Conservation (phyloP, 2,329 filamentous ascomycete species). For the Hymenoscyphus infarciens region DNA sequence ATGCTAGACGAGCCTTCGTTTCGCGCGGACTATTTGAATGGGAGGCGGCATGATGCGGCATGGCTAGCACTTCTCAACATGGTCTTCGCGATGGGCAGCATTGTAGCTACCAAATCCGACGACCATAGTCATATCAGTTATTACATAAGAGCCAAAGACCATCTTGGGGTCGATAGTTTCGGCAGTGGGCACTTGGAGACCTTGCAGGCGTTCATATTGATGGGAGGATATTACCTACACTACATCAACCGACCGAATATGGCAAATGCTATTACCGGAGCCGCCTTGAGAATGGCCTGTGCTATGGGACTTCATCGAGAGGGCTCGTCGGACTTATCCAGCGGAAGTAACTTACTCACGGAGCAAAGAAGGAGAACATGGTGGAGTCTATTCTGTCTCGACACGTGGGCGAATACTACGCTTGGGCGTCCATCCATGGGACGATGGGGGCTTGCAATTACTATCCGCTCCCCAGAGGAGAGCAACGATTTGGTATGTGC, state of each 20-base stretch:
- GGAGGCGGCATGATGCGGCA: constrained; percentile 60
- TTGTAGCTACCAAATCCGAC: constrained; percentile 57
- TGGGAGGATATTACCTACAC: constrained; percentile 74
- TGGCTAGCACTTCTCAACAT: constrained; percentile 74
- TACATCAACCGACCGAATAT: constrained; percentile 76
- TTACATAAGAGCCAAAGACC: constrained; percentile 64
- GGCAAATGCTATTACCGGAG: constrained; percentile 69
- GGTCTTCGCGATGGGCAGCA: constrained; percentile 71
- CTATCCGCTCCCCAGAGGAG: constrained; percentile 57
- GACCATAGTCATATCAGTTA: constrained; percentile 67
- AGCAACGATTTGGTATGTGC: constrained; percentile 30
- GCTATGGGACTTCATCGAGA: constrained; percentile 70
- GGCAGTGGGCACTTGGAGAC: constrained; percentile 70
- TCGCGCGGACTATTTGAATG: constrained; percentile 60
- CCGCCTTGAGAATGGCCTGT: constrained; percentile 70
- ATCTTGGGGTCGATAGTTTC: constrained; percentile 63
- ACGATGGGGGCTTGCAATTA: constrained; percentile 64
- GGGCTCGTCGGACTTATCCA: constrained; percentile 37
- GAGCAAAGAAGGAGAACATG: constrained; percentile 66
- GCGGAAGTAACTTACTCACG: constrained; percentile 39
- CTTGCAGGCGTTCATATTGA: constrained; percentile 66
- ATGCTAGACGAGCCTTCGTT: constrained; percentile 72
- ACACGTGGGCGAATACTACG: constrained; percentile 70
- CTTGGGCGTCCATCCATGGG: constrained; percentile 68
- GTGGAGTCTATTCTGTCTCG: constrained; percentile 72